Base-by-base conservation (phyloP, 1,284 basidiomycete genomes). In the Fomitiporia mediterranea region DNA sequence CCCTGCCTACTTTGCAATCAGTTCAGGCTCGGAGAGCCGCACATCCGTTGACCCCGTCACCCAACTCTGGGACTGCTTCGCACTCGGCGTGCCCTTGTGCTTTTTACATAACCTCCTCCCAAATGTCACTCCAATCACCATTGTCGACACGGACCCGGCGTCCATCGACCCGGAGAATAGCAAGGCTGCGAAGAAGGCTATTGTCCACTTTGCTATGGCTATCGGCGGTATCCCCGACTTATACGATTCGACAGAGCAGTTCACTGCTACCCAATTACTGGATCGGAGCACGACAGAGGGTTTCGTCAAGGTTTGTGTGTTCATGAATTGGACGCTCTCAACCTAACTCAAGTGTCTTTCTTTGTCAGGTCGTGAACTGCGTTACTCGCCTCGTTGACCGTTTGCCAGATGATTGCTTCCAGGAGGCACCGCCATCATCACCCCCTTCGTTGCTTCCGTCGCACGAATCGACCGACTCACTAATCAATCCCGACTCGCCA, bases 31-130 rank as follows among this genome's bases (percentile, higher is more conserved):
- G 49, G 82, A 83, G 35, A 69, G 83, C 19, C 79, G 89, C 59
- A 82, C 84, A 67, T 89, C 86, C 30, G 86, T 86, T 39, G 89
- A 91, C 72, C 87, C 88, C 39, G 96, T 99, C 64, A 88, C 91
- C 40, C 92, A 95, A 70, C 84, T 98, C 50, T 95, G 94, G 86
- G 91, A 95, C 68, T 85, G 90, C 68, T 91, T 99, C 72, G 87
- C 93, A 35, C 82, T 95, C 42, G 96, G 97, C 60, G 87, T 92
- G 32, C 89, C 95, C 35, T 87, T 99, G 61, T 96, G 94, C 75
- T 94, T 89, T 73, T 86, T 99, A 64, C 96, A 91, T 79, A 97
- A 99, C 74, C 84, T 89, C 66, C 84, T 96, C 57, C 89, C 89
- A 28, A 69, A 79, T 8, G 80, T 81, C 57, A 77, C 79, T 60